phyloP scores from a whole-genome alignment of 2,329 filamentous ascomycete genomes.

The Fusarium sp. region DNA sequence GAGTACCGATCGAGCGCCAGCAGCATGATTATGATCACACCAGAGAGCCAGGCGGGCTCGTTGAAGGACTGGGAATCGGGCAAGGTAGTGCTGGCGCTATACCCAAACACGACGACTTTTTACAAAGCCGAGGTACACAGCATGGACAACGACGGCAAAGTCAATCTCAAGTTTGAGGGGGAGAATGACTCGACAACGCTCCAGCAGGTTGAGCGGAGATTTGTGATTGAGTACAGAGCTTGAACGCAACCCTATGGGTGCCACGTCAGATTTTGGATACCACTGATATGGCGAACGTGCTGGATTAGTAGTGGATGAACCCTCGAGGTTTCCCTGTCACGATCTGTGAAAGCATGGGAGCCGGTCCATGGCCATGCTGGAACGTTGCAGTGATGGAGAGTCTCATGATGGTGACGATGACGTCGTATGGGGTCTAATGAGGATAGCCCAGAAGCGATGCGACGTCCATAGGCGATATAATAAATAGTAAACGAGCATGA shows the following conservation, averaged over 20 bases:
- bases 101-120: conserved; percentile 88
- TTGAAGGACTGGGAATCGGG: conserved; percentile 76
- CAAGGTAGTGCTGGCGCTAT: conserved; percentile 82
- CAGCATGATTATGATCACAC: conserved; percentile 84
- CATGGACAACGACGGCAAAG: conserved; percentile 70
- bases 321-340: too few species aligned
- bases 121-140: conserved; percentile 88
- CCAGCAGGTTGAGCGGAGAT: conserved; percentile 82
- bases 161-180: conserved; percentile 83
- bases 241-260: conserved; percentile 30
- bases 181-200: conserved; percentile 82
- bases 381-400: background rate
- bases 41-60: conserved; percentile 62
- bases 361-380: too few species aligned
- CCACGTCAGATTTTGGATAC: too few species aligned
- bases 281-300: too few species aligned
- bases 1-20: conserved; percentile 81
- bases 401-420: conserved; percentile 1
- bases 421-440: background rate
- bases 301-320: too few species aligned
- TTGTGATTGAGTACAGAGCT: conserved; percentile 80
- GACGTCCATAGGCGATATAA: conserved; percentile 4
- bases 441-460: conserved; percentile 9
- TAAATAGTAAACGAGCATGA: background rate
- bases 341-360: too few species aligned